phyloP scores from a whole-genome alignment of 768 basidiomycete genomes.

The Rhodocollybia butyracea region DNA sequence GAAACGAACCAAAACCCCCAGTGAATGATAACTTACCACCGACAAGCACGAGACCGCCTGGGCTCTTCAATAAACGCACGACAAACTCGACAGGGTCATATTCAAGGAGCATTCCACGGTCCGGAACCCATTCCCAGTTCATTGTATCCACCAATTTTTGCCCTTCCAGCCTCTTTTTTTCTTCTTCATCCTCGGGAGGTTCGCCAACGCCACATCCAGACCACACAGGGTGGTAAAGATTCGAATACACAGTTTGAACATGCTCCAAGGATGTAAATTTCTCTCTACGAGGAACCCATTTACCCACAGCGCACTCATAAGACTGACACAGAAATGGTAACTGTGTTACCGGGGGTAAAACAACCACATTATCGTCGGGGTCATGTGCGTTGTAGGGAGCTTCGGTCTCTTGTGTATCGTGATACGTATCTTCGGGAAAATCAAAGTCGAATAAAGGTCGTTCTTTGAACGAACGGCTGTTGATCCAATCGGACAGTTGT shows the following conservation, averaged over 20 bases:
- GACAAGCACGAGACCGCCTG: constrained; percentile 26
- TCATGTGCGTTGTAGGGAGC: not conserved
- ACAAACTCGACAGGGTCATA: constrained; percentile 28
- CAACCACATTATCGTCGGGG: not conserved
- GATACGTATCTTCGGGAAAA: not conserved
- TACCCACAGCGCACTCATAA: constrained; percentile 21
- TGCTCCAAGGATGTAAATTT: constrained; percentile 20
- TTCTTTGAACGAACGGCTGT: not conserved
- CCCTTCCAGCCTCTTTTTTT: constrained; percentile 18
- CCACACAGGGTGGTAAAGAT: constrained; percentile 22
- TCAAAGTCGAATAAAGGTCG: not conserved
- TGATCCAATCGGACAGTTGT: not conserved
- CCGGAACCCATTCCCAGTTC: constrained; percentile 29
- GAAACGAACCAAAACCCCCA: constrained; percentile 5
- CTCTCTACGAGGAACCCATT: constrained; percentile 22
- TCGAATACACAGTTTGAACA: constrained; percentile 21
- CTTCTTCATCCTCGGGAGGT: constrained; percentile 7
- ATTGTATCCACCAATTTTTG: constrained; percentile 25
- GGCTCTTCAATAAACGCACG: constrained; percentile 23
- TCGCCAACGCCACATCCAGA: constrained; percentile 23
- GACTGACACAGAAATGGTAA: not conserved
- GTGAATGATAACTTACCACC: constrained; percentile 13
- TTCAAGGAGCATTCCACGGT: constrained; percentile 18
- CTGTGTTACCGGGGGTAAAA: not conserved
- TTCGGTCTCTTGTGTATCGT: too few relatives aligned